phyloP scores from a whole-genome alignment of 78 protist species.

The Mantamonas sphyraenae region DNA sequence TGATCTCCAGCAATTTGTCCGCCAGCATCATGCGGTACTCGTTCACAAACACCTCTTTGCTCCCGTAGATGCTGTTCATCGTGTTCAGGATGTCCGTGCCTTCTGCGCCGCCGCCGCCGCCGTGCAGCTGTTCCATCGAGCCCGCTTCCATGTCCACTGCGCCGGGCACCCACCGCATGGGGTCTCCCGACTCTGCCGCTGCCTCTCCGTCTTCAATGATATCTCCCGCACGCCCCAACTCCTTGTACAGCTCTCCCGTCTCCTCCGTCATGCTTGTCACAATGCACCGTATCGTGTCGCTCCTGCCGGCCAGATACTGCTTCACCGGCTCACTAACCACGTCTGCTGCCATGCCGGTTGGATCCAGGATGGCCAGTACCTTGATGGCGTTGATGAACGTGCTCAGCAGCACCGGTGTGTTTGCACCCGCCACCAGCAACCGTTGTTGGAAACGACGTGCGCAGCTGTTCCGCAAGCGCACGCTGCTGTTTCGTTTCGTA shows the following conservation, averaged over 20 bases:
- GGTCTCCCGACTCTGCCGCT: not conserved
- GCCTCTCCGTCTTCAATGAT: constrained; percentile 31
- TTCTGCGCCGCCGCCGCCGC: not conserved
- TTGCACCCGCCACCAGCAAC: constrained; percentile 68
- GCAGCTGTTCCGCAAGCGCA: constrained; percentile 6
- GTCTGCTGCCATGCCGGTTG: constrained; percentile 34
- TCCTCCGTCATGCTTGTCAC: constrained; percentile 5
- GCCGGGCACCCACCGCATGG: not conserved
- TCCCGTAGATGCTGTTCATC: constrained; percentile 58
- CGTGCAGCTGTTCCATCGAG: not conserved
- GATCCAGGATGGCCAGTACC: constrained; percentile 47
- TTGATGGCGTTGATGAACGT: constrained; percentile 38
- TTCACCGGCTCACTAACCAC: constrained; percentile 39
- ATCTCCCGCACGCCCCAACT: constrained; percentile 7
- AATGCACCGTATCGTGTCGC: constrained; percentile 52
- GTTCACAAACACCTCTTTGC: constrained; percentile 41
- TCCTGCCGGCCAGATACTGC: constrained; percentile 35
- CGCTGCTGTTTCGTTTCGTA: constrained; percentile 17
- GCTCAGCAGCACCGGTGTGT: constrained; percentile 48
- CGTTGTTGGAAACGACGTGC: constrained; percentile 15
- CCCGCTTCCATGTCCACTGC: constrained; percentile 9
- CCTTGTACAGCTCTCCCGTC: constrained; percentile 8
- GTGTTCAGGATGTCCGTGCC: constrained; percentile 12
- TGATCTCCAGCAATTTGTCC: constrained; percentile 35
- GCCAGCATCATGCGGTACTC: constrained; percentile 62